Evolutionary conservation across 257 asterid genomes (phyloP).

Genomic region (Ophiorrhiza pumila): DNA sequence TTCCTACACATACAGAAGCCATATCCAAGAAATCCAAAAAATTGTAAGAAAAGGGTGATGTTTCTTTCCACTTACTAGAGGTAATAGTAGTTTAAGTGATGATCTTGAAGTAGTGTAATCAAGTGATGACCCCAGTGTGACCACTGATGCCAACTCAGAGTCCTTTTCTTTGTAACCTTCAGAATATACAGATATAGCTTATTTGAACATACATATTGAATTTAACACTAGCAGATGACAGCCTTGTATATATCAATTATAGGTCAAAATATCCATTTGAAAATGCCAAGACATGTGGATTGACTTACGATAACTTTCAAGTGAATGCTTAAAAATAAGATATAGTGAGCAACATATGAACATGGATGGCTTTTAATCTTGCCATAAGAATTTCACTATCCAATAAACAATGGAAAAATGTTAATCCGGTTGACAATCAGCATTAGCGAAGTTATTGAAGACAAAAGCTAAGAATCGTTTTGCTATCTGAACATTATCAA

Average conservation of each 20-base stretch:
- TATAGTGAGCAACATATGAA: not conserved
- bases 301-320: not conserved
- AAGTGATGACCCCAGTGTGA: constrained; percentile 24
- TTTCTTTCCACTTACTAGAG: constrained; percentile 18
- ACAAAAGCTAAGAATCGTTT: not conserved
- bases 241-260: not conserved
- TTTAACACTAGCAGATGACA: not conserved
- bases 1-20: not conserved
- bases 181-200: not conserved
- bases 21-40: not conserved
- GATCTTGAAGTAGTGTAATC: constrained; percentile 27
- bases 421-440: not conserved
- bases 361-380: not conserved
- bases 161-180: constrained; percentile 17
- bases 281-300: not conserved
- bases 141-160: constrained; percentile 16
- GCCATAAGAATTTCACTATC: not conserved
- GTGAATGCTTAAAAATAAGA: not conserved
- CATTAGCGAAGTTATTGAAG: not conserved
- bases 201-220: not conserved
- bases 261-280: not conserved
- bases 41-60: not conserved
- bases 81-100: constrained; percentile 16
- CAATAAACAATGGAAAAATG: too few species aligned
- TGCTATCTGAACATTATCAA: not conserved